Conservation (phyloP, 2,329 filamentous ascomycete species). For the Phyllosticta paracitricarpa region DNA sequence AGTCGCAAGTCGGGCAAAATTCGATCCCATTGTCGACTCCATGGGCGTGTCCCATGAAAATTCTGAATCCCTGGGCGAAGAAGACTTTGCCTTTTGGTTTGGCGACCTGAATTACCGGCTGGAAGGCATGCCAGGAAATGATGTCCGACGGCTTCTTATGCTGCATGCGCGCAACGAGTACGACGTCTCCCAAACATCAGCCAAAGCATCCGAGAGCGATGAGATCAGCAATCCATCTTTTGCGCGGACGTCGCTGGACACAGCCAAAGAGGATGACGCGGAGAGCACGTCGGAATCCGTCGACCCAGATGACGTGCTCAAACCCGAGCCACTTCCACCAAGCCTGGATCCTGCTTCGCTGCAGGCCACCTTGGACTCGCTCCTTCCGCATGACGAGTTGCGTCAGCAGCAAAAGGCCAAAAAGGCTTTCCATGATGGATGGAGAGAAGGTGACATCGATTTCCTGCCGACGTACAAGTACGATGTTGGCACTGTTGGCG, state of each 20-base stretch:
- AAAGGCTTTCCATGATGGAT: slow-evolving; percentile 85
- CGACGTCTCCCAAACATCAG: slow-evolving; percentile 29
- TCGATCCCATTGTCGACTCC: slow-evolving; percentile 59
- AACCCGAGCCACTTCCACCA: slow-evolving; percentile 26
- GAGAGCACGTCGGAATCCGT: background rate
- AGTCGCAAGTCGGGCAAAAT: slow-evolving; percentile 65
- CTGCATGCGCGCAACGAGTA: slow-evolving; percentile 76
- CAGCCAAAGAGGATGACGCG: background rate
- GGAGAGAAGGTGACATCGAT: slow-evolving; percentile 76
- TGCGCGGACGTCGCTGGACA: background rate
- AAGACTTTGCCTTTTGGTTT: slow-evolving; percentile 93
- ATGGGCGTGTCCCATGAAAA: slow-evolving; percentile 49
- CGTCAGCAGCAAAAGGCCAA: slow-evolving; percentile 59
- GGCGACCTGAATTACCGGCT: slow-evolving; percentile 93
- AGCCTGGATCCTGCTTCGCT: slow-evolving; percentile 73
- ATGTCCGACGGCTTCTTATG: slow-evolving; percentile 74
- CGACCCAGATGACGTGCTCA: slow-evolving; percentile 3
- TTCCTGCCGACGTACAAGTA: slow-evolving; percentile 98
- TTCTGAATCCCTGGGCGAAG: slow-evolving; percentile 69
- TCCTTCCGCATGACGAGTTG: slow-evolving; percentile 86
- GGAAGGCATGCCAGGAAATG: slow-evolving; percentile 77
- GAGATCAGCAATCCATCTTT: slow-evolving; percentile 7
- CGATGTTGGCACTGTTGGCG: slow-evolving; percentile 81
- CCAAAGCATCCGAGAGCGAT: slow-evolving; percentile 17
- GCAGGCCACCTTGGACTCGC: slow-evolving; percentile 76